phyloP scores from a whole-genome alignment of 176 grass and related monocot species.

The Oryza meridionalis region DNA sequence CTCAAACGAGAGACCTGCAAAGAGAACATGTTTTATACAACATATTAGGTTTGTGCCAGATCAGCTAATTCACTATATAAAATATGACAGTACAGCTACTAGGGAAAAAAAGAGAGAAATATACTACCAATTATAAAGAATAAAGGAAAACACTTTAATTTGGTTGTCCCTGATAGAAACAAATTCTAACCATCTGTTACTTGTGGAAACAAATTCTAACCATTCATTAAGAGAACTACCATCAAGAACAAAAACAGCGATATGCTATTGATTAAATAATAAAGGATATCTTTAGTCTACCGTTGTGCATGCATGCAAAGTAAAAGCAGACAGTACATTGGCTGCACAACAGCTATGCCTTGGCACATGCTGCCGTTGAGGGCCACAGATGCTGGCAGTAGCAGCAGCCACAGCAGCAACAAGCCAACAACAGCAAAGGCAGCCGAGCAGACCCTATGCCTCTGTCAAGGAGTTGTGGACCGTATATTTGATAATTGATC shows the following conservation, averaged over 20 bases:
- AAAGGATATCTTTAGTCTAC: no score
- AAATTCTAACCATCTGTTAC: neutral
- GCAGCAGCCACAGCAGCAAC: no score
- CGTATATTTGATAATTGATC: neutral
- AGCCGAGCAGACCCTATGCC: neutral
- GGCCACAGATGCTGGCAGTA: no score
- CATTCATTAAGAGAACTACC: neutral
- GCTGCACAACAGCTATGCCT: no score
- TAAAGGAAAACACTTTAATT: neutral
- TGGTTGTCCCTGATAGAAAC: neutral
- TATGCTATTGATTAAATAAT: neutral
- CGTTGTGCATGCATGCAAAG: no score
- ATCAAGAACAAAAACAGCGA: neutral
- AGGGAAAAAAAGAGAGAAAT: neutral
- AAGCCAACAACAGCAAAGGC: no score
- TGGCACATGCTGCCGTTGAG: no score
- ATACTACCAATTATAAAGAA: neutral
- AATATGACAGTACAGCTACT: neutral
- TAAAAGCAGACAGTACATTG: neutral
- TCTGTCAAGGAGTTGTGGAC: neutral
- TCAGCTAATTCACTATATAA: neutral
- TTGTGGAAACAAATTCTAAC: neutral
- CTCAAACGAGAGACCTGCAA: slow-evolving; percentile 82
- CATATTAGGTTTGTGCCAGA: neutral
- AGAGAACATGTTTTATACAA: slow-evolving; percentile 40